Conservation (phyloP, 2,329 filamentous ascomycete genomes). For the Penicillium decumbens region DNA sequence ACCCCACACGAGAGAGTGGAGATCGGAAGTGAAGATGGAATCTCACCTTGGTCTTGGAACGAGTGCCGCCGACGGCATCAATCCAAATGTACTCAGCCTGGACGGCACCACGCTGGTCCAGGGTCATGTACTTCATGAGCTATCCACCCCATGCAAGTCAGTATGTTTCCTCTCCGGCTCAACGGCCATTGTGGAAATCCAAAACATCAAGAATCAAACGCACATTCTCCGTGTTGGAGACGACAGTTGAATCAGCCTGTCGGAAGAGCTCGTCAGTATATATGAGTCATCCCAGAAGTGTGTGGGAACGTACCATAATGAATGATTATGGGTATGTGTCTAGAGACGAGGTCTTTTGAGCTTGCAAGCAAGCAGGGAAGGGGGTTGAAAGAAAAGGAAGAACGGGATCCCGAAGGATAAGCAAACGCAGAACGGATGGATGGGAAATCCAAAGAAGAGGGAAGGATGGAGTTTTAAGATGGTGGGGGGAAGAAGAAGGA, state of each 20-base stretch:
- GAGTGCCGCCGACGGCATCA: slow-evolving; percentile 73
- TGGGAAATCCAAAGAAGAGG: slow-evolving; percentile 22
- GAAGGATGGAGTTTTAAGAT: slow-evolving; percentile 24
- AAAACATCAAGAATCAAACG: slow-evolving; percentile 33
- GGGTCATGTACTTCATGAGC: slow-evolving; percentile 86
- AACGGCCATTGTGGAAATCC: slow-evolving; percentile 29
- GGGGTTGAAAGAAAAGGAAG: slow-evolving; percentile 4
- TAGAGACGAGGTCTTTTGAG: slow-evolving; percentile 4
- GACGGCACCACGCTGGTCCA: slow-evolving; percentile 81
- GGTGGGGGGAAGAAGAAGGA: slow-evolving; percentile 20
- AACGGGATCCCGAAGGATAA: slow-evolving; percentile 17
- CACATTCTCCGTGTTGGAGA: slow-evolving; percentile 48
- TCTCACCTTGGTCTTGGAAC: slow-evolving; percentile 94
- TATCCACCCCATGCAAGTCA: slow-evolving; percentile 46
- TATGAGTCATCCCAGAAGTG: slow-evolving; percentile 6
- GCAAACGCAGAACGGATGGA: slow-evolving; percentile 17
- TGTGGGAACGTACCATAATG: slow-evolving; percentile 25
- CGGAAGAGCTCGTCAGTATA: slow-evolving; percentile 35
- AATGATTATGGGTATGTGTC: slow-evolving; percentile 23
- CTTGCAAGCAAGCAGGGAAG: slow-evolving; percentile 14
- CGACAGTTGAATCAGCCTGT: slow-evolving; percentile 40
- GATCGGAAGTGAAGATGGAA: not conserved
- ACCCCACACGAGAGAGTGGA: slow-evolving; percentile 4
- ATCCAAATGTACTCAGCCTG: slow-evolving; percentile 99
- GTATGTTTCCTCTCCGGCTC: slow-evolving; percentile 36